Conservation (phyloP, 2,329 filamentous ascomycete species). For the Phaeosphaeria sp. region DNA sequence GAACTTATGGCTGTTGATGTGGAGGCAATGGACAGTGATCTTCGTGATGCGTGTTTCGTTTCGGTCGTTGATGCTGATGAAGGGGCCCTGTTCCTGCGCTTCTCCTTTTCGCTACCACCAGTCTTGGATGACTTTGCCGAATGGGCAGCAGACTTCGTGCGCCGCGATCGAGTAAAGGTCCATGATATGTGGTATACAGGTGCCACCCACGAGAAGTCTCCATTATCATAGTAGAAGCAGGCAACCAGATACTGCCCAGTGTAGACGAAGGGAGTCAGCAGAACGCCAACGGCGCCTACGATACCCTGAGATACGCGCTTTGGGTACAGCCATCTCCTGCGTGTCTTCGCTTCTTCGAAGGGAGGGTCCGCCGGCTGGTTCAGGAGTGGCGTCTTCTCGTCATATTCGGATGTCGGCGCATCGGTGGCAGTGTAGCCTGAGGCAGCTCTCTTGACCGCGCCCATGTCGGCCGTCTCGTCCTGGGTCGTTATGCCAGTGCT, state of each 20-base stretch:
- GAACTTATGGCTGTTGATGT: constrained; percentile 71
- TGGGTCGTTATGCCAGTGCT: constrained; percentile 33
- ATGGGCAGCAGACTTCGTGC: constrained; percentile 39
- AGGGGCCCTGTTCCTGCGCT: constrained; percentile 38
- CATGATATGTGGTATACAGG: constrained; percentile 70
- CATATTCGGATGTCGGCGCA: constrained; percentile 46
- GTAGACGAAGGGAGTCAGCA: constrained; percentile 78
- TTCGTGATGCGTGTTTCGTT: constrained; percentile 39
- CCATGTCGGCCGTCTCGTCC: constrained; percentile 43
- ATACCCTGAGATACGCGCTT: constrained; percentile 75
- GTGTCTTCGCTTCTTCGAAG: constrained; percentile 44
- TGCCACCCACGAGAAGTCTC: constrained; percentile 77
- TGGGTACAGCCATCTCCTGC: constrained; percentile 62
- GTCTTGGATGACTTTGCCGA: constrained; percentile 32
- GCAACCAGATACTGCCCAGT: constrained; percentile 84
- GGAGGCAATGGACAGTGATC: constrained; percentile 54
- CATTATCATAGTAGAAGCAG: constrained; percentile 84
- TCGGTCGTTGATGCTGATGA: constrained; percentile 26
- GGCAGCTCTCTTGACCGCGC: constrained; percentile 24
- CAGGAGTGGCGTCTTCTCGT: constrained; percentile 77
- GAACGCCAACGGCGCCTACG: constrained; percentile 76
- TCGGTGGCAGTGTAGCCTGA: constrained; percentile 32
- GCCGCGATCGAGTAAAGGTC: constrained; percentile 53
- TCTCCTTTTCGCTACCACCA: constrained; percentile 38
- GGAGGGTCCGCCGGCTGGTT: constrained; percentile 34